phyloP scores from a whole-genome alignment of 177 flowering plant species.

The Tripterygium wilfordii region DNA sequence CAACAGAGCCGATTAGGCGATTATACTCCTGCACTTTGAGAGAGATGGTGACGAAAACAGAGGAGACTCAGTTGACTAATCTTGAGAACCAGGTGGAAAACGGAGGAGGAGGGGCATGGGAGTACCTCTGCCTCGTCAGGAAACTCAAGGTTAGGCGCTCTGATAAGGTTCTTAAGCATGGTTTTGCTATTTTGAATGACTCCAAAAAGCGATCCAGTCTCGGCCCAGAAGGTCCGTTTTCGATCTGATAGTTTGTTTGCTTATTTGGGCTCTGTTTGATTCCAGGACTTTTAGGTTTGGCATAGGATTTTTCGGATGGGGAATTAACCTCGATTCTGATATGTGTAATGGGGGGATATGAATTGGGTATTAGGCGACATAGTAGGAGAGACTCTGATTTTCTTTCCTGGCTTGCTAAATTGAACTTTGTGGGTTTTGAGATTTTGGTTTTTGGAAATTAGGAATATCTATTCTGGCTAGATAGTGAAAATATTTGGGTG shows the following conservation, averaged over 20 bases:
- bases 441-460: no score
- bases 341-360: not conserved
- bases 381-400: not conserved
- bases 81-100: conserved; percentile 87
- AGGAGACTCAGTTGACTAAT: conserved; percentile 55
- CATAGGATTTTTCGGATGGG: conserved; percentile 1
- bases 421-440: not conserved
- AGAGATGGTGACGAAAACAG: conserved; percentile 73
- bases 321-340: no score
- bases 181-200: conserved; percentile 67
- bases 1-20: no score
- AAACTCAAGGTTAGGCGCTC: conserved; percentile 91
- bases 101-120: conserved; percentile 97
- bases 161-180: conserved; percentile 77
- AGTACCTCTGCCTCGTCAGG: conserved; percentile 71
- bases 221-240: conserved; percentile 63
- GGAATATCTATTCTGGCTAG: no score
- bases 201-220: conserved; percentile 69
- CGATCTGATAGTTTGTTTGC: not conserved
- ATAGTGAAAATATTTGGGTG: no score
- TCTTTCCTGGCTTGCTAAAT: not conserved
- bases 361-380: not conserved
- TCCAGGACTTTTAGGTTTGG: not conserved
- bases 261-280: not conserved
- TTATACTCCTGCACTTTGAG: not conserved